Base-by-base conservation (phyloP, 2,329 filamentous ascomycete genomes). In the Fusarium xyrophilum region DNA sequence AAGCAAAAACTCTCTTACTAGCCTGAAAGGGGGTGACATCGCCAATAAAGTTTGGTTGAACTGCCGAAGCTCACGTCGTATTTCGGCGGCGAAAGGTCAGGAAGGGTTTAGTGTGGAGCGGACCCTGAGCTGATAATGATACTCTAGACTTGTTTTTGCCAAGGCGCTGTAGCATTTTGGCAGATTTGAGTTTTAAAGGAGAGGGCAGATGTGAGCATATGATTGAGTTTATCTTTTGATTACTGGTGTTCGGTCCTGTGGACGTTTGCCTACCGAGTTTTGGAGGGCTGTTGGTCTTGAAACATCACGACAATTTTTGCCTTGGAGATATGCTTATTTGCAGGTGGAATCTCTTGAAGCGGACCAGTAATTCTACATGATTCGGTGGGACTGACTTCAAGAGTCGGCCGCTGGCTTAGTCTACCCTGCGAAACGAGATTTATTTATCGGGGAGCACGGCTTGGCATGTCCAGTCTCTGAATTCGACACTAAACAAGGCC, bases 221-320 rank as follows among this genome's bases (percentile, higher is more conserved):
- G 12, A 17, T 44, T 28, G 9, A 10, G 3, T 3, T 5, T 3
- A 13, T 12, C 25, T 14, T 14, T 23, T 36, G 1, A n/a, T 28
- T 9, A n/a, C 2, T n/a, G 0, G 9, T 15, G n/a, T 2, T 7
- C n/a, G 2, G 14, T 13, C n/a, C n/a, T 13, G 5, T 21, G 10
- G 7, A 9, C 10, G 14, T 32, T 30, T 19, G 8, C 7, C 15
- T 25, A 13, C 9, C 11, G 21, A 35, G 12, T 14, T 11, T n/a
- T 8, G 12, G 10, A 3, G 23, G 2, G 17, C 2, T 30, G 10
- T 17, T 12, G 10, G 27, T 12, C 7, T 28, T 30, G 27, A 17
- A 17, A 8, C 2, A n/a, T 11, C 6, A 44, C 7, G 12, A 44
- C 8, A 3, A 2, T 11, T 44, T 44, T 25, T 11, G 42, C 39